Evolutionary conservation across 1,284 basidiomycete species (phyloP), one percentile per base, ranked within the genome.

Genomic region (Sporisorium iseilematis-ciliati): DNA sequence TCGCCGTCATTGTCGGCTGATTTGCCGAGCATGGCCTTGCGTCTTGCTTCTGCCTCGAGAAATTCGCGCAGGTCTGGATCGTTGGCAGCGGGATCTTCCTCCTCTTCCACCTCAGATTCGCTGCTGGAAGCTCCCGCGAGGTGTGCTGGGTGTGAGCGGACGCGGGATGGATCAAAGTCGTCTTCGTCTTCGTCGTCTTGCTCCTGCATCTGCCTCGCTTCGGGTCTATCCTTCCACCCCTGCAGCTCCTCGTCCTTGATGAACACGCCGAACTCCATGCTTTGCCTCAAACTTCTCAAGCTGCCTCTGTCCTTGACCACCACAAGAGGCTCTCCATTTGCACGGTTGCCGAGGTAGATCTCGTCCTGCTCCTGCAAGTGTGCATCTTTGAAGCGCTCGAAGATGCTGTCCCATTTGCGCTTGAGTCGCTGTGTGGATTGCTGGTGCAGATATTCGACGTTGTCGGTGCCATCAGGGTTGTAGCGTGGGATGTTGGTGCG

Each of bases 331-430:
- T 81, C 75, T 31, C 77, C 72, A 41, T 76, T 68, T 7, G 60
- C 58, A 1, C 66, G 50, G n/a, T 75, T 66, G 16, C 82, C 80
- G n/a, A 83, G 75, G 41, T 80, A 77, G n/a, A 84, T 80, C 63
- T 84, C 82, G 56, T 83, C 81, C 56, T 84, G 82, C 21, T 78
- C 73, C 25, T 79, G 66, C 23, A 84, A 29, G 31, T 84, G 82
- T 7, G 82, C 82, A 46, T 82, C 77, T 21, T 79, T 77, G 72
- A 82, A 84, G 14, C 76, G 73, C 25, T 81, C 78, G 46, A 77
- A 81, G 42, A 84, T 84, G 49, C 65, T 63, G 38, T 84, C 82
- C 82, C 82, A 84, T 31, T 79, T 79, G 50, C 48, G 57, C 23
- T 83, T 81, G 41, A 84, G 81, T 2, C 81, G 75, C 55, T 79